Percentiles rank a stretch among this genome's conserved stretches.
These are phyloP conservation scores for Colletotrichum navitas DNA, from an alignment of 2,329 filamentous ascomycete genomes.

Conservation along the genomic window DNA sequence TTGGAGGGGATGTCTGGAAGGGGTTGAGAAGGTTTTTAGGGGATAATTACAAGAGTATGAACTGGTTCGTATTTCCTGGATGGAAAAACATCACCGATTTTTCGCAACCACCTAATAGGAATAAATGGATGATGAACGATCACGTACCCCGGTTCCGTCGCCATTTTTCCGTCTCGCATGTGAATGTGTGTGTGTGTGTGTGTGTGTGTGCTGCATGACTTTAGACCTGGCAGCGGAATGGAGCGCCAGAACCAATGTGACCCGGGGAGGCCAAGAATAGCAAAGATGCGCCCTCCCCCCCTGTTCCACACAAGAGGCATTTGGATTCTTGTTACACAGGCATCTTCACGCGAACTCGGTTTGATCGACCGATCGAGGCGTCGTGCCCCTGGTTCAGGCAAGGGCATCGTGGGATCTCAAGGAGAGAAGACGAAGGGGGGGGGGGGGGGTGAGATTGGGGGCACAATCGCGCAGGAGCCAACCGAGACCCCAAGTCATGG, in stretches of 20 bases:
- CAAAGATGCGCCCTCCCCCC: not conserved
- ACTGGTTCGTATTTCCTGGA: slow-evolving; percentile 65
- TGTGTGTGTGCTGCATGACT: not conserved
- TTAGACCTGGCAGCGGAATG: not conserved
- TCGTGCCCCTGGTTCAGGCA: not conserved
- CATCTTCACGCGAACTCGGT: not conserved
- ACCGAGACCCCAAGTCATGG: too few relatives aligned
- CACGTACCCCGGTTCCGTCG: not conserved
- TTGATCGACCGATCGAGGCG: slow-evolving; percentile 8
- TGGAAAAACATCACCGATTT: slow-evolving; percentile 48
- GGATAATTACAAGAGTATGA: slow-evolving; percentile 52
- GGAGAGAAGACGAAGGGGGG: not conserved
- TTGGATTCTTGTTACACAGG: not conserved
- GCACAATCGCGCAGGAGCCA: not conserved
- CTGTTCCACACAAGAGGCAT: not conserved
- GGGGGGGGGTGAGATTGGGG: too few relatives aligned
- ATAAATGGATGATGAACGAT: slow-evolving; percentile 44
- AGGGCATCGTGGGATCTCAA: not conserved
- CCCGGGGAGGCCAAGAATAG: not conserved
- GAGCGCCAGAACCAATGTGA: not conserved
- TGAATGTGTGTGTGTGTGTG: not conserved
- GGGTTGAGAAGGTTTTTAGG: slow-evolving; percentile 28
- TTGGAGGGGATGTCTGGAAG: not conserved
- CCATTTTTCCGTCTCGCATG: not conserved
- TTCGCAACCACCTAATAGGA: slow-evolving; percentile 46